Conservation (phyloP, 257 asterid genomes). For the Lithospermum erythrorhizon region DNA sequence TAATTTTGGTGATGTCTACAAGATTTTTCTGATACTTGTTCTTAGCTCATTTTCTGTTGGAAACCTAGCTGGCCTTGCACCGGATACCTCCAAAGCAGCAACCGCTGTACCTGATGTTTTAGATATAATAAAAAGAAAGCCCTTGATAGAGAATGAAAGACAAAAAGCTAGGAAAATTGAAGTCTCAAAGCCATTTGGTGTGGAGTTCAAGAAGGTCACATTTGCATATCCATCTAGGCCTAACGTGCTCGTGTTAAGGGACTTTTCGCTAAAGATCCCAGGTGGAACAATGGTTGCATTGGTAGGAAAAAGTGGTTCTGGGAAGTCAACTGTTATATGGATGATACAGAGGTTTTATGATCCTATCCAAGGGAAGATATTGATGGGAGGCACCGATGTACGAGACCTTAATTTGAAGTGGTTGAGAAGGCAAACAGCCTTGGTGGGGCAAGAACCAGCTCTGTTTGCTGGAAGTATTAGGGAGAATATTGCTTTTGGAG, state of each 20-base stretch:
- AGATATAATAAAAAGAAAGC: conserved; percentile 39
- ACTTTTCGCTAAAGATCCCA: conserved; percentile 44
- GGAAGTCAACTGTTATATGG: conserved; percentile 76
- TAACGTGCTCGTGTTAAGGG: conserved; percentile 32
- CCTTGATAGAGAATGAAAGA: conserved; percentile 25
- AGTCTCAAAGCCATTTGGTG: conserved; percentile 33
- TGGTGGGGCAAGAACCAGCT: conserved; percentile 81
- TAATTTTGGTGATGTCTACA: conserved; percentile 53
- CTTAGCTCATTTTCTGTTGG: conserved; percentile 85
- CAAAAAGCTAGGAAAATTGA: conserved; percentile 35
- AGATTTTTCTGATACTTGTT: conserved; percentile 82
- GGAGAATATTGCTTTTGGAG: conserved; percentile 66
- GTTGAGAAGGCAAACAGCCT: conserved; percentile 60
- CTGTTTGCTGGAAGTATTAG: conserved; percentile 70
- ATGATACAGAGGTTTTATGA: conserved; percentile 72
- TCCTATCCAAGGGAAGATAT: conserved; percentile 49
- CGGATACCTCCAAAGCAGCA: conserved; percentile 66
- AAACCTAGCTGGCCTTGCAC: conserved; percentile 82
- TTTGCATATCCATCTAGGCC: conserved; percentile 68
- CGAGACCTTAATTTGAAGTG: conserved; percentile 56
- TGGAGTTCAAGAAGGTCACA: conserved; percentile 56
- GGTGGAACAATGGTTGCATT: conserved; percentile 65
- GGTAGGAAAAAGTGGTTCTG: conserved; percentile 84
- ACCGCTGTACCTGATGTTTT: conserved; percentile 50
- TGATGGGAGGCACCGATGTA: conserved; percentile 52